Evolutionary conservation across 2,329 filamentous ascomycete genomes (phyloP), one percentile per base, ranked within the genome.

Genomic region (Fusarium metavorans): DNA sequence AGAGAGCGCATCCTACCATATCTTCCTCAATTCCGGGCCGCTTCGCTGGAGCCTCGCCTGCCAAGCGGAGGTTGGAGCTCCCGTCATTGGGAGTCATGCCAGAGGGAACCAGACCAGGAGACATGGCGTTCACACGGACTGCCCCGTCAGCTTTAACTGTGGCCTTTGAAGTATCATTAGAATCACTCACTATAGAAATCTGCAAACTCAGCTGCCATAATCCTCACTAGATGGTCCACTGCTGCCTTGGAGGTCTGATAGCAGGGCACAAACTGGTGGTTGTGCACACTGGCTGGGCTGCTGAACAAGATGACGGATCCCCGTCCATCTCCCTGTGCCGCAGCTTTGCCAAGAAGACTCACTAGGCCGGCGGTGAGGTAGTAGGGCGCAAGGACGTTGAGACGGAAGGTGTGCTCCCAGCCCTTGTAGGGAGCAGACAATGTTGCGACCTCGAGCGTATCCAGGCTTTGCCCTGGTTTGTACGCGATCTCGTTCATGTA

Each of bases 141-240:
- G 9, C 37, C 6, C 5, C 37, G 3, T 9, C 5, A 41, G 9
- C 6, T 2, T 41, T 41, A 41, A 18, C 18, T 0, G n/a, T 41
- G 37, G 9, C 4, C n/a, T 9, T 10, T 1, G 18, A 10, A n/a
- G 37, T 0, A 0, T 41, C 9, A n/a, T 4, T 41, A 4, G 9
- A 41, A 8, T n/a, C 4, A 41, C 37, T 41, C 37, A 41, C 37
- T 41, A 41, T 41, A 41, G 18, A 41, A 41, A 5, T 2, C 37
- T n/a, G 37, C 37, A 41, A 41, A 41, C 5, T 41, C 37, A 5
- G 37, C 37, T 41, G 37, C 37, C 37, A 41, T 41, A 11, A 41
- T 41, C 9, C 37, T 41, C 4, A 20, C 37, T 5, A 41, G 37
- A 41, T 41, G 37, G 37, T 41, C 37, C 9, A 41, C 37, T 4